These are phyloP conservation scores for Debaryomycetaceae sp. DNA, from an alignment of 1,139 yeast genomes.

Conservation along the genomic window DNA sequence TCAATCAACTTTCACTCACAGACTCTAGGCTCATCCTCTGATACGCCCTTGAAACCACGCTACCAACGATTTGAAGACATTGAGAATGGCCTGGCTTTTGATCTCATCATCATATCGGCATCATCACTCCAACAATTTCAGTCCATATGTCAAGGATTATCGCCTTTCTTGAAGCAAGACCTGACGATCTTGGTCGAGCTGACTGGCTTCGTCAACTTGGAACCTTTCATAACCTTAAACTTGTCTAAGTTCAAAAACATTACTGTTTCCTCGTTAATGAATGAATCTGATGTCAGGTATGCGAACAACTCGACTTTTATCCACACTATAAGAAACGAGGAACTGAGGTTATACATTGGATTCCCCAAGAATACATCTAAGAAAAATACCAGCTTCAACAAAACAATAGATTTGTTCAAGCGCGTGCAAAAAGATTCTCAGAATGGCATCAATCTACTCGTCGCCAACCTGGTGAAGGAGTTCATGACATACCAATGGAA, in stretches of 20 bases:
- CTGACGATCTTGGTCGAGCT: conserved; percentile 61
- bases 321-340: conserved; percentile 28
- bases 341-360: conserved; percentile 40
- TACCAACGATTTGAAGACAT: conserved; percentile 10
- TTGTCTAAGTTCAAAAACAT: conserved; percentile 29
- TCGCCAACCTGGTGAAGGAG: conserved; percentile 50
- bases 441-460: conserved; percentile 38
- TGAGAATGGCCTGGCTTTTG: conserved; percentile 19
- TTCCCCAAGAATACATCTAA: conserved; percentile 9
- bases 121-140: conserved; percentile 43
- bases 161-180: conserved; percentile 23
- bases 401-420: conserved; percentile 31
- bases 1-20: conserved; percentile 10
- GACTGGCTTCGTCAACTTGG: conserved; percentile 67
- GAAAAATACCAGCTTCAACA: conserved; percentile 20
- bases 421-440: conserved; percentile 29
- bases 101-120: conserved; percentile 33
- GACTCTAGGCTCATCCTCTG: neutral
- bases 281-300: conserved; percentile 58
- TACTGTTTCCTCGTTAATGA: conserved; percentile 55
- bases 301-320: conserved; percentile 19
- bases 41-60: conserved; percentile 1
- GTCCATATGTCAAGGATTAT: conserved; percentile 21
- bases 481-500: conserved; percentile 81
- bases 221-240: conserved; percentile 53